These are phyloP conservation scores for Phytophthora colocasiae DNA, from an alignment of 352 stramenopile genomes.

Conservation along the genomic window DNA sequence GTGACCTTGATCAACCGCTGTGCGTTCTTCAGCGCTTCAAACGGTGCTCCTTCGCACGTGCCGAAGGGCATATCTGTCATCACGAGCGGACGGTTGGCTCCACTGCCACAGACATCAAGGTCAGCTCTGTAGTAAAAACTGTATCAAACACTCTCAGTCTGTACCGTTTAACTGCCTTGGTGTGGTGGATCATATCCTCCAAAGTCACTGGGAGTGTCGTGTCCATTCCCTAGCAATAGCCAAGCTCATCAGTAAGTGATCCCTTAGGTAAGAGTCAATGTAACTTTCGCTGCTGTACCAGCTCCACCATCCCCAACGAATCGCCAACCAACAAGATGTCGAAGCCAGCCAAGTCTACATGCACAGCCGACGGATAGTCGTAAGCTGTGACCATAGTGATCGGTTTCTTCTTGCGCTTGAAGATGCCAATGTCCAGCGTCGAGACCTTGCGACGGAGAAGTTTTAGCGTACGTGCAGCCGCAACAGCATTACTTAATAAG, in stretches of 20 bases:
- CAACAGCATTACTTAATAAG: constrained; percentile 58
- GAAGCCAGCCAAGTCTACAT: constrained; percentile 97
- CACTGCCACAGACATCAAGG: constrained; percentile 43
- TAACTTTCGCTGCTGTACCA: constrained; percentile 73
- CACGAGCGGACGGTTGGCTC: constrained; percentile 90
- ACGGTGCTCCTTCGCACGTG: constrained; percentile 93
- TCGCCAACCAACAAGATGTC: constrained; percentile 98
- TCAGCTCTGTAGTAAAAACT: no score
- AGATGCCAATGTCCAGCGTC: constrained; percentile 83
- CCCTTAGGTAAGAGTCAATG: not conserved
- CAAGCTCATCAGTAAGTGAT: constrained; percentile 6
- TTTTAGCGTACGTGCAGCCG: constrained; percentile 77
- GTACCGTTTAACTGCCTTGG: constrained; percentile 93
- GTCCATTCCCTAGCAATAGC: constrained; percentile 71
- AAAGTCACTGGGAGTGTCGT: constrained; percentile 95
- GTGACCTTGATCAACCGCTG: constrained; percentile 91
- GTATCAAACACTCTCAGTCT: not conserved
- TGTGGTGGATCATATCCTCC: constrained; percentile 99
- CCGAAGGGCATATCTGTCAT: constrained; percentile 99
- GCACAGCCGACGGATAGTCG: constrained; percentile 96
- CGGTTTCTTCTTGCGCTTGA: constrained; percentile 95
- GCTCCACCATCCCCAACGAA: constrained; percentile 98
- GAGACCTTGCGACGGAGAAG: constrained; percentile 87
- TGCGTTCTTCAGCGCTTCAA: constrained; percentile 95
- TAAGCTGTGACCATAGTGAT: constrained; percentile 99